Base-by-base conservation (phyloP, 2,329 filamentous ascomycete genomes). In the Cadophora malorum region DNA sequence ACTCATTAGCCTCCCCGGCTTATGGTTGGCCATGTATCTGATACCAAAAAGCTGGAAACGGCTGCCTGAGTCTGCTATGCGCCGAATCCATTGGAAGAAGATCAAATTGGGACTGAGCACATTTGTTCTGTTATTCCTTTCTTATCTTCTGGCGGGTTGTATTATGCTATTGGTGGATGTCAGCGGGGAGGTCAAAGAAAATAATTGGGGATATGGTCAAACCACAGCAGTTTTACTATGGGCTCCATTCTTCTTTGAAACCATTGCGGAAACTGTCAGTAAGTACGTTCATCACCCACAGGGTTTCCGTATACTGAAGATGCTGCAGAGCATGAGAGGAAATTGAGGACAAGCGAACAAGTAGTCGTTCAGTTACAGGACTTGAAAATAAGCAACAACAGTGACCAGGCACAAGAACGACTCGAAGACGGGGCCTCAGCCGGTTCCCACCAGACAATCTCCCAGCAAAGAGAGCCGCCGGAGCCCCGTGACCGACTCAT, bases 251-350 rank as follows among this genome's bases (percentile, higher is more conserved):
- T 25, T 45, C 3, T 16, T 45, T 14, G 56, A 41, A 19, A 21
- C 35, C 0, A 25, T 59, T 21, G 28, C 2, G 4, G 35, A 23
- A 28, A 59, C 21, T 23, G 25, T 45, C 8, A 25, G 56, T 59
- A 45, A 41, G 56, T 4, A 45, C 12, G 6, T 38, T 38, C 35
- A 38, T 35, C 33, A 35, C 33, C 33, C 4, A 35, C 33, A 35
- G 5, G 9, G 4, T 35, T 35, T 9, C n/a, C n/a, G n/a, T n/a
- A n/a, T n/a, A n/a, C n/a, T n/a, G n/a, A n/a, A n/a, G n/a, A n/a
- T n/a, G n/a, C n/a, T n/a, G n/a, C n/a, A 59, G 56, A 25, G 21
- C 56, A 59, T 25, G 31, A 45, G n/a, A 59, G 21, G 16, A 28
- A 2, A n/a, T 8, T 59, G 14, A 31, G 35, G 16, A 12, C 35